Base-by-base conservation (phyloP, 2,329 filamentous ascomycete genomes). In the Fusarium tuaranense region DNA sequence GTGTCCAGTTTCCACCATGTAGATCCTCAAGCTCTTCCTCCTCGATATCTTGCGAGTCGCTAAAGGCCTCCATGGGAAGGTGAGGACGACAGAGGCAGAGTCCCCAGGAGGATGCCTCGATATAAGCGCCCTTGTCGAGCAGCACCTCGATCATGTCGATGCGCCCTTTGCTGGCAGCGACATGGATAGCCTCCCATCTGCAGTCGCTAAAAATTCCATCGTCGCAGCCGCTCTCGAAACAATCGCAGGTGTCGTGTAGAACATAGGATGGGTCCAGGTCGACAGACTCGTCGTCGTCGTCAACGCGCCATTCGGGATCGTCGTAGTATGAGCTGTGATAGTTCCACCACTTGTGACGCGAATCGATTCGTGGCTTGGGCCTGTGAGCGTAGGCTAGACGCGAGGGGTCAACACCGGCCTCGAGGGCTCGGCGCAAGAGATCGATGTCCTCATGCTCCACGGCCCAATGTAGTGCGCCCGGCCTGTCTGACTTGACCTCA, bases 151-250 rank as follows among this genome's bases (percentile, higher is more conserved):
- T 74, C 75, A 79, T 79, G 22, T 79, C 78, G 39, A 70, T 78
- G 14, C 77, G 70, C 36, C 78, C 78, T 36, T 79, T 79, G 65
- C 76, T 78, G 16, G 78, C 78, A 10, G 78, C 78, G 27, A 79
- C 63, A 38, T 79, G 78, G 59, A 79, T 79, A 32, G 78, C 71
- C 51, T 77, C 71, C 78, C 77, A 79, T 38, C 75, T 73, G 38
- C 78, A 79, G 59, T 79, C 78, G 61, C 76, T 78, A 63, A 79
- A 79, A 34, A 79, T 79, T 32, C 78, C 78, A 22, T 79, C 77
- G 41, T 79, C 78, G 67, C 78, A 79, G 13, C 76, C 77, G 48
- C 69, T 74, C 46, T 68, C 75, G 60, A 79, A 79, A 65, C 78
- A 78, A 58, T 74, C 76, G 70, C 78, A 79, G 13, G 69, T 44